phyloP scores from a whole-genome alignment of 2,329 filamentous ascomycete species.

The Alternaria sp. region DNA sequence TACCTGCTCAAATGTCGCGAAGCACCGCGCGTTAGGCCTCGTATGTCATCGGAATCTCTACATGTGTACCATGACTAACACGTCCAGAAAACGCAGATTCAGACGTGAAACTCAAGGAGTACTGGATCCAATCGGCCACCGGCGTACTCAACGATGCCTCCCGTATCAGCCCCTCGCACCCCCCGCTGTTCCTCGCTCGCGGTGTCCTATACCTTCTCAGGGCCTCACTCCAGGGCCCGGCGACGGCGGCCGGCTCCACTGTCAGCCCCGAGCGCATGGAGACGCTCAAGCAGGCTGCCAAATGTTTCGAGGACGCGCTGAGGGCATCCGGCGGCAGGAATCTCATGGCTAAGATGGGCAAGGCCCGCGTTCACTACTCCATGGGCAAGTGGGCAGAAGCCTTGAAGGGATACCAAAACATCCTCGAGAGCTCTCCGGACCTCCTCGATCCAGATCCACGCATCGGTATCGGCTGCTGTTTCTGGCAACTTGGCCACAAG shows the following conservation, averaged over 20 bases:
- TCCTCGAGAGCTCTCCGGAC: constrained; percentile 82
- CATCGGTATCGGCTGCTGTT: constrained; percentile 94
- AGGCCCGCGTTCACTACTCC: constrained; percentile 84
- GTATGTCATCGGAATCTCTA: constrained; percentile 22
- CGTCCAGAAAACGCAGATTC: constrained; percentile 55
- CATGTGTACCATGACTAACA: not conserved
- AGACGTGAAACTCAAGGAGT: constrained; percentile 88
- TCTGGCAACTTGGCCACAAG: constrained; percentile 96
- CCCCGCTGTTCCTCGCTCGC: constrained; percentile 87
- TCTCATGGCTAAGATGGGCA: constrained; percentile 89
- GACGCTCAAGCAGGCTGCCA: constrained; percentile 81
- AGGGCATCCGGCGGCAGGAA: constrained; percentile 85
- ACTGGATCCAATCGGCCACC: constrained; percentile 90
- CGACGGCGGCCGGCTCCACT: constrained; percentile 69
- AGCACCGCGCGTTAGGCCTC: constrained; percentile 71
- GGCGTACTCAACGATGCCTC: constrained; percentile 93
- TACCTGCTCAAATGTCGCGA: constrained; percentile 88
- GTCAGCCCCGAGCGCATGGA: constrained; percentile 76
- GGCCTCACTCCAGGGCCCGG: constrained; percentile 80
- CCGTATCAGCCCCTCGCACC: constrained; percentile 88
- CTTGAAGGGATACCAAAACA: constrained; percentile 83
- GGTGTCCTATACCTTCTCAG: constrained; percentile 88
- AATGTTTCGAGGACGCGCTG: constrained; percentile 93
- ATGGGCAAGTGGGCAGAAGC: constrained; percentile 86
- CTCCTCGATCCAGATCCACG: constrained; percentile 92